A percentile compares a stretch with the other conserved stretches of the same genome.
These are phyloP conservation scores for Fusarium temperatum DNA, from an alignment of 2,329 filamentous ascomycete genomes.

Conservation along the genomic window DNA sequence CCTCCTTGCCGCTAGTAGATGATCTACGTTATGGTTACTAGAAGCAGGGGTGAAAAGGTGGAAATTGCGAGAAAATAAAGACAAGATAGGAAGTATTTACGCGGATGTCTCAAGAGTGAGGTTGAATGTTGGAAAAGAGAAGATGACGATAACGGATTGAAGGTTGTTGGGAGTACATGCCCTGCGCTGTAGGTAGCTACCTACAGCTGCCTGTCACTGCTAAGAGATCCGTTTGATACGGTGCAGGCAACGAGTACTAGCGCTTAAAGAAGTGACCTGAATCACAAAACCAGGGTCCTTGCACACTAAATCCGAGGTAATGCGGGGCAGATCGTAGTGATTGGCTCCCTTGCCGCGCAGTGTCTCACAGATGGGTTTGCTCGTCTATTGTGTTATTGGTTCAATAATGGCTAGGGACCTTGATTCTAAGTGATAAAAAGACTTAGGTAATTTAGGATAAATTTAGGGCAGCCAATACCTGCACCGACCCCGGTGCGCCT, in stretches of 20 bases:
- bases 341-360: conserved; percentile 16
- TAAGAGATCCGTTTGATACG: not conserved
- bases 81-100: not conserved
- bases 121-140: not conserved
- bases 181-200: not conserved
- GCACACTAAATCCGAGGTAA: not conserved
- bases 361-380: not conserved
- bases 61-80: not conserved
- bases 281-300: not conserved
- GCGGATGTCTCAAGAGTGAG: not conserved
- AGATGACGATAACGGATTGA: not conserved
- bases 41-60: not conserved
- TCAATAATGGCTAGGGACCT: not conserved
- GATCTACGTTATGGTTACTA: not conserved
- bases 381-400: not conserved
- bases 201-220: not conserved
- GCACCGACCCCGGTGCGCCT: too few species aligned
- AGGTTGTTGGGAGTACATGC: not conserved
- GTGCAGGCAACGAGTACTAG: not conserved
- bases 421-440: too few species aligned
- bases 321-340: not conserved
- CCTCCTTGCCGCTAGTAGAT: not conserved
- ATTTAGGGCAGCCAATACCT: too few species aligned
- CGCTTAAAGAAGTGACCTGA: not conserved
- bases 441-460: too few species aligned